These are phyloP conservation scores for Colletotrichum trifolii DNA, from an alignment of 2,329 filamentous ascomycete genomes.

Conservation along the genomic window DNA sequence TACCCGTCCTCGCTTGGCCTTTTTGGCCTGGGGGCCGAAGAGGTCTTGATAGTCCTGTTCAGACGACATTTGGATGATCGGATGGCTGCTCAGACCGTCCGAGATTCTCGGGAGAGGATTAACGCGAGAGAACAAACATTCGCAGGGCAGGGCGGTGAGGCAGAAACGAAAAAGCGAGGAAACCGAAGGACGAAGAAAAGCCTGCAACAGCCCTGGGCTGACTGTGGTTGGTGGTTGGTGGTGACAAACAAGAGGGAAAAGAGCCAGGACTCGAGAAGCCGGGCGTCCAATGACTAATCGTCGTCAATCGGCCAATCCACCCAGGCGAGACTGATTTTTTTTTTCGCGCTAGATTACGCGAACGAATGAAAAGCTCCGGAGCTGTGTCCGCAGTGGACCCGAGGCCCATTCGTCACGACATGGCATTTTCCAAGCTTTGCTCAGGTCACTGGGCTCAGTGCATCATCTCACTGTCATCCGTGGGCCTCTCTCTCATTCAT, in stretches of 20 bases:
- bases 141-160: slow-evolving; percentile 12
- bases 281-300: slow-evolving; percentile 20
- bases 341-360: slow-evolving; percentile 12
- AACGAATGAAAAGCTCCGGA: slow-evolving; percentile 11
- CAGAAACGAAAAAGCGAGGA: neutral
- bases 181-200: slow-evolving; percentile 7
- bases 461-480: neutral
- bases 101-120: slow-evolving; percentile 22
- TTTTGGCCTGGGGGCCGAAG: slow-evolving; percentile 36
- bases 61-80: slow-evolving; percentile 21
- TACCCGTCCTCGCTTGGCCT: slow-evolving; percentile 36
- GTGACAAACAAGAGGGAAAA: slow-evolving; percentile 29
- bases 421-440: slow-evolving; percentile 12
- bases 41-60: slow-evolving; percentile 36
- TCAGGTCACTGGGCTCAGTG: neutral
- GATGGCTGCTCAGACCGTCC: slow-evolving; percentile 19
- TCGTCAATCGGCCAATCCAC: slow-evolving; percentile 28
- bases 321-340: slow-evolving; percentile 25
- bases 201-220: neutral
- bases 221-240: slow-evolving; percentile 31
- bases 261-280: neutral
- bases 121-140: slow-evolving; percentile 19
- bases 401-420: slow-evolving; percentile 11
- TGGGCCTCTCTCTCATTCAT: neutral
- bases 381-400: slow-evolving; percentile 14